Evolutionary conservation across 345 rosid species (phyloP).

Genomic region (Mallotus nudiflorus): DNA sequence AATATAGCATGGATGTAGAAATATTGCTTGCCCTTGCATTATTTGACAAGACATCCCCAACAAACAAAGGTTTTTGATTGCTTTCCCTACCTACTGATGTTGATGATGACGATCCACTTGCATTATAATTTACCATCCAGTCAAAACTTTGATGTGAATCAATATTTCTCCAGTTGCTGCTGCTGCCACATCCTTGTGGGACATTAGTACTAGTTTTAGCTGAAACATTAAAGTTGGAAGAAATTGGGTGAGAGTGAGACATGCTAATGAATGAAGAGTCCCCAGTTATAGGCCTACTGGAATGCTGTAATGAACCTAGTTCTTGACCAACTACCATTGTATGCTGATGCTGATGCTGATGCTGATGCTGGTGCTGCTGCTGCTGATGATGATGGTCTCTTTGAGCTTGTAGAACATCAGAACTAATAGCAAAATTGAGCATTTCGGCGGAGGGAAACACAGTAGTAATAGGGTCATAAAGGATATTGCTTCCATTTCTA

Average conservation of each 20-base stretch:
- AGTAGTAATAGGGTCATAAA: constrained; percentile 23
- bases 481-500: constrained; percentile 22
- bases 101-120: constrained; percentile 33
- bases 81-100: constrained; percentile 25
- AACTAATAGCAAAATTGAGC: constrained; percentile 22
- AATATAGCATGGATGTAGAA: constrained; percentile 23
- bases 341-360: too few relatives aligned
- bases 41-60: constrained; percentile 43
- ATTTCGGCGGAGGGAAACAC: constrained; percentile 21
- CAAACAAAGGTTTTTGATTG: constrained; percentile 36
- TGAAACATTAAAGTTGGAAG: constrained; percentile 14
- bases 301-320: neutral
- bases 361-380: too few relatives aligned
- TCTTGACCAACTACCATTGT: constrained; percentile 27
- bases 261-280: constrained; percentile 19
- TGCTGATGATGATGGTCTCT: constrained; percentile 7
- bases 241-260: constrained; percentile 21
- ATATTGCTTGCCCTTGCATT: constrained; percentile 25
- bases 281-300: neutral
- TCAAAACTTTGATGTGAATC: constrained; percentile 35
- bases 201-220: constrained; percentile 20
- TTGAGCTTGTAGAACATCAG: constrained; percentile 13
- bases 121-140: constrained; percentile 41
- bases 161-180: constrained; percentile 28
- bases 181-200: constrained; percentile 29